Percentiles rank a stretch among this genome's conserved stretches.
Evolutionary conservation across 164 flowering plant genomes (phyloP).

Genomic region (Echeveria elegans): DNA sequence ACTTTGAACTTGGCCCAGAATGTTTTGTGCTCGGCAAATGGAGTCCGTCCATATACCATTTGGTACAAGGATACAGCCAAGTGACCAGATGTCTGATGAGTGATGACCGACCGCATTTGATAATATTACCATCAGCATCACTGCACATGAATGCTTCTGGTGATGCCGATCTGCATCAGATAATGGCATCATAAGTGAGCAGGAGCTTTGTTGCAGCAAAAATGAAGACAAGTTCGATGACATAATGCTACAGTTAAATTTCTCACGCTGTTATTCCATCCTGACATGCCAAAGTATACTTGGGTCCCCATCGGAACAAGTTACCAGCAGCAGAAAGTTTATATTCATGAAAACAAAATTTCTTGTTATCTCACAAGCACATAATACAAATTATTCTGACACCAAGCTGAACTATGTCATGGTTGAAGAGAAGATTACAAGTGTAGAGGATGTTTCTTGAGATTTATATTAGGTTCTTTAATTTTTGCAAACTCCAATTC

Average conservation of each 20-base stretch:
- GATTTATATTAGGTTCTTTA: too few relatives aligned
- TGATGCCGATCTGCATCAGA: conserved; percentile 78
- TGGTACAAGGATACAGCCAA: conserved; percentile 97
- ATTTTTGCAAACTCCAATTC: too few relatives aligned
- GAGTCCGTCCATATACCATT: conserved; percentile 96
- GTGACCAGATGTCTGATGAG: conserved; percentile 99
- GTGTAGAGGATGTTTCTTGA: too few relatives aligned
- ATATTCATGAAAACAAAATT: not conserved
- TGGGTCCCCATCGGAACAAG: not conserved
- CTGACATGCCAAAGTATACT: not conserved
- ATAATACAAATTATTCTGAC: not conserved
- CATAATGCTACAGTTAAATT: not conserved
- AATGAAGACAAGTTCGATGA: not conserved
- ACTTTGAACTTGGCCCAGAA: conserved; percentile 98
- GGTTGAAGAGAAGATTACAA: too few relatives aligned
- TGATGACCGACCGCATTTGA: conserved; percentile 94
- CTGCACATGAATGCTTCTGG: conserved; percentile 99
- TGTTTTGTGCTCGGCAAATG: conserved; percentile 92
- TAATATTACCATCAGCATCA: conserved; percentile 75
- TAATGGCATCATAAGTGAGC: not conserved
- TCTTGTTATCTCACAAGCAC: not conserved
- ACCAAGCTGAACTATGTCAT: not conserved
- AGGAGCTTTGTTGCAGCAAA: not conserved
- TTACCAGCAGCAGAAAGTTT: not conserved
- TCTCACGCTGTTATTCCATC: not conserved